Evolutionary conservation across 495 filamentous ascomycete genomes (phyloP), one percentile per base, ranked within the genome.

Genomic region (Penicillium argentinense): DNA sequence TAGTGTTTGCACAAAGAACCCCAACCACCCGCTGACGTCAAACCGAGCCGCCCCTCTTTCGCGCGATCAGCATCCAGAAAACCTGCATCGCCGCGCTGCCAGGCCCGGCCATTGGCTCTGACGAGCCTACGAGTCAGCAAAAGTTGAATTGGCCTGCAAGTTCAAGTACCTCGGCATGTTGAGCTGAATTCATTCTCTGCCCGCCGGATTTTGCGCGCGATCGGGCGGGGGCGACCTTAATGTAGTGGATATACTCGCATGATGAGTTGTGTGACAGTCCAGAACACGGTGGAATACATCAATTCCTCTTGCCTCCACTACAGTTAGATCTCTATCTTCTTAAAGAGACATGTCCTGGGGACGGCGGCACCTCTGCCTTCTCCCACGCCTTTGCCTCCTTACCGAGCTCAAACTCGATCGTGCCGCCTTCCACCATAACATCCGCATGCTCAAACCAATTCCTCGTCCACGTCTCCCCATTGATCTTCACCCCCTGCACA

Each of bases 381-480:
- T 78, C 76, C 83, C 82, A 86, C 18, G 66, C 50, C 23, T 32
- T 71, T 14, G 72, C 70, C 39, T 80, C 67, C 3, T 58, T 17
- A 0, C 83, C 84, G 9, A 86, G 65, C 4, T 76, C 75, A 63
- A 86, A 86, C 39, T 86, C 78, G 51, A 87, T 58, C 2, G 62
- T 75, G 0, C 84, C 83, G 4, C 83, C 83, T 30, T 83, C 65
- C 1, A 63, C 74, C 66, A 87, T 86, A 11, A 86, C 54, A 54
- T 87, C 81, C 4, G 77, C 64, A 73, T 81, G 85, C 37, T 73
- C 71, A 11, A 87, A 66, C 84, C 84, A 86, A 27, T 76, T 73
- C 63, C 75, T 76, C 24, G 64, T 54, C 64, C 66, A 69, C 3
- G 32, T 4, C 32, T 59, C 40, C 4, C 61, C 68, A 42, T 69